phyloP scores from a whole-genome alignment of 129 eudicot genomes.

The Flaveria trinervia region DNA sequence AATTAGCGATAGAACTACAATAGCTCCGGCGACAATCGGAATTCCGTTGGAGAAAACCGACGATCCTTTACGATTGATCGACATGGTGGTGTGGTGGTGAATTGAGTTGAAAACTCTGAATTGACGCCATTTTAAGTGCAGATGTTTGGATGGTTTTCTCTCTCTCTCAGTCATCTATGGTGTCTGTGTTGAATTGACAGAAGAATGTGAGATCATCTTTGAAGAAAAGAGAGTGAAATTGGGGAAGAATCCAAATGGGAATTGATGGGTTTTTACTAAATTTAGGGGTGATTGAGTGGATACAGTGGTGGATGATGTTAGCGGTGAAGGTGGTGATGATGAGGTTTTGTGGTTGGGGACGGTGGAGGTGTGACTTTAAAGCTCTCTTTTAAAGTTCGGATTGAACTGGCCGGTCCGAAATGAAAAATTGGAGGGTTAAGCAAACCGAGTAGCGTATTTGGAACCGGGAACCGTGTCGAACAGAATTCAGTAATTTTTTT shows the following conservation, averaged over 20 bases:
- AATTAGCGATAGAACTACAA: slow-evolving; percentile 38
- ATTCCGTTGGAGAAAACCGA: slow-evolving; percentile 35
- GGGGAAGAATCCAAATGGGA: neutral
- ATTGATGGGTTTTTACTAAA: slow-evolving; percentile 17
- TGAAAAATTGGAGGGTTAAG: too few relatives aligned
- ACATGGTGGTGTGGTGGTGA: slow-evolving; percentile 17
- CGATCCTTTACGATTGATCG: slow-evolving; percentile 15
- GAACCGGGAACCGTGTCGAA: too few relatives aligned
- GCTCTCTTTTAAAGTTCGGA: too few relatives aligned
- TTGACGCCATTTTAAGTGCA: slow-evolving; percentile 27
- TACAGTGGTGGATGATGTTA: slow-evolving; percentile 2
- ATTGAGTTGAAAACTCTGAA: slow-evolving; percentile 28
- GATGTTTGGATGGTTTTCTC: neutral
- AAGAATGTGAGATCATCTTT: neutral
- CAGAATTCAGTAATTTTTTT: too few relatives aligned
- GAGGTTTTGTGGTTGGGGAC: slow-evolving; percentile 17
- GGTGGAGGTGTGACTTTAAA: too few relatives aligned
- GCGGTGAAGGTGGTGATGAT: slow-evolving; percentile 7
- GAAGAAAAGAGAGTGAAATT: neutral
- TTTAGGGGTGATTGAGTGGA: slow-evolving; percentile 9
- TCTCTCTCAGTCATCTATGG: neutral
- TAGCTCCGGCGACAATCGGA: slow-evolving; percentile 33
- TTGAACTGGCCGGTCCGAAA: too few relatives aligned
- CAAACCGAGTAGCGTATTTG: too few relatives aligned
- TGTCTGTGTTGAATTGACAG: slow-evolving; percentile 9